These are phyloP conservation scores for Trypanosoma brucei DNA, from an alignment of 208 protist genomes.

Conservation along the genomic window DNA sequence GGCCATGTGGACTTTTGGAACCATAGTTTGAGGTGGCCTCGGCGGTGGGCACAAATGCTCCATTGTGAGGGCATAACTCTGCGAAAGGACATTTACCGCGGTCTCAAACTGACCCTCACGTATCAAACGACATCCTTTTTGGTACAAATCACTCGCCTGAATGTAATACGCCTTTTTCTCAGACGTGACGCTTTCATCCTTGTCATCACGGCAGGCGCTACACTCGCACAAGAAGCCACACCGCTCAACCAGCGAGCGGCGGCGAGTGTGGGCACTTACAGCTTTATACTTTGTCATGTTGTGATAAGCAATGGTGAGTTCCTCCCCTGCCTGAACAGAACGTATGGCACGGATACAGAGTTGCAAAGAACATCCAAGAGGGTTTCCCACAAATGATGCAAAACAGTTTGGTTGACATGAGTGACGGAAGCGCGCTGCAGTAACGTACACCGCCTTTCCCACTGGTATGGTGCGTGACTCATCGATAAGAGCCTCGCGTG, in stretches of 20 bases:
- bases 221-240: conserved; percentile 84
- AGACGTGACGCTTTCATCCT: conserved; percentile 60
- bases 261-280: conserved; percentile 71
- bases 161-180: conserved; percentile 77
- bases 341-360: conserved; percentile 61
- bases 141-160: conserved; percentile 83
- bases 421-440: conserved; percentile 70
- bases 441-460: conserved; percentile 68
- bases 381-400: conserved; percentile 71
- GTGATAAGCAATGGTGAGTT: conserved; percentile 78
- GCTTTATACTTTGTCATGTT: conserved; percentile 64
- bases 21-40: conserved; percentile 72
- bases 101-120: conserved; percentile 69
- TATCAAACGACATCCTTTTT: conserved; percentile 80
- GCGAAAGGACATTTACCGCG: conserved; percentile 75
- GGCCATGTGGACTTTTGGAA: conserved; percentile 81
- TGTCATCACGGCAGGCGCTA: conserved; percentile 46
- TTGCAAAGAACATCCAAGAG: conserved; percentile 47
- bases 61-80: conserved; percentile 85
- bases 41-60: conserved; percentile 80
- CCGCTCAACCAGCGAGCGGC: conserved; percentile 52
- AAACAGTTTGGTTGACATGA: conserved; percentile 85
- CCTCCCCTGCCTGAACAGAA: conserved; percentile 61
- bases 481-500: conserved; percentile 26
- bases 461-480: conserved; percentile 48